Conservation (phyloP, 805 yeast species). For the Ogataea haglerorum region DNA sequence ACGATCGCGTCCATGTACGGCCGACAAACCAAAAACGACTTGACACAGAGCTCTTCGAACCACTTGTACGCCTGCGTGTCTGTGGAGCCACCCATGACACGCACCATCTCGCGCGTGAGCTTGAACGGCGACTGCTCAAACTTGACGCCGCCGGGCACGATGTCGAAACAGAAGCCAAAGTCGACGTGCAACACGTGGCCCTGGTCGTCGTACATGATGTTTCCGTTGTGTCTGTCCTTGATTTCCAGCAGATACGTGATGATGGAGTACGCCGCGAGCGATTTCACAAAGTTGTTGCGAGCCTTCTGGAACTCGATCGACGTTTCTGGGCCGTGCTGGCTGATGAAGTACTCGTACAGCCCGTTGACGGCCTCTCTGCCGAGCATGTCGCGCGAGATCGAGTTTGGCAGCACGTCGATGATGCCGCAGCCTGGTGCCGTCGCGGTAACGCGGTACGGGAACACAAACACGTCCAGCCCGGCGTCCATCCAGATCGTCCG, state of each 20-base stretch:
- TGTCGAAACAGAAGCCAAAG: constrained; percentile 97
- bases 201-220: constrained; percentile 90
- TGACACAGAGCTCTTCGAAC: constrained; percentile 94
- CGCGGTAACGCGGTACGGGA: constrained; percentile 94
- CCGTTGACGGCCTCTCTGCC: constrained; percentile 99
- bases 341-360: constrained; percentile 82
- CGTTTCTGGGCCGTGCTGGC: constrained; percentile 93
- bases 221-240: constrained; percentile 98
- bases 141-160: constrained; percentile 97
- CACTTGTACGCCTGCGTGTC: constrained; percentile 84
- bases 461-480: constrained; percentile 87
- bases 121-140: constrained; percentile 99
- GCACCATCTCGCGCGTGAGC: constrained; percentile 92
- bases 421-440: constrained; percentile 99
- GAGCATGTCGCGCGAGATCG: constrained; percentile 94
- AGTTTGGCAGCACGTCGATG: constrained; percentile 93
- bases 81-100: constrained; percentile 89
- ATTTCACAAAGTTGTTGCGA: constrained; percentile 86
- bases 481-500: constrained; percentile 84
- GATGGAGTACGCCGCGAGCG: constrained; percentile 91
- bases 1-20: constrained; percentile 84
- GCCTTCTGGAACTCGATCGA: constrained; percentile 89
- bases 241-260: constrained; percentile 88
- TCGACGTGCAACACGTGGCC: constrained; percentile 96
- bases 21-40: constrained; percentile 84